These are phyloP conservation scores for Solanum commersonii DNA, from an alignment of 257 asterid species.

Conservation along the genomic window DNA sequence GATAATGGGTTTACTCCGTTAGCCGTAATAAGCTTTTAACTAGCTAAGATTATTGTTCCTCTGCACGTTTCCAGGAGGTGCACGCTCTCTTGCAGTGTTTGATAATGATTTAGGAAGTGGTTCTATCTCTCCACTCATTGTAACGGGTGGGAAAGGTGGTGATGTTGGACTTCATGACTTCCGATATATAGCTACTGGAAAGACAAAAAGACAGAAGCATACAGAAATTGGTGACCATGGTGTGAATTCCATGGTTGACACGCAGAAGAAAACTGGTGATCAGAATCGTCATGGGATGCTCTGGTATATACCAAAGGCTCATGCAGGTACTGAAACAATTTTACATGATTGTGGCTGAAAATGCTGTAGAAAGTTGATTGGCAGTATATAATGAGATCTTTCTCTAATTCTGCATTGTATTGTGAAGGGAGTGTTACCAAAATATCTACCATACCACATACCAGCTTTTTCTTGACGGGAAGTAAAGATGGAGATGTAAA, in stretches of 20 bases:
- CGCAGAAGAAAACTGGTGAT: constrained; percentile 75
- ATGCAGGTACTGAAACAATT: constrained; percentile 54
- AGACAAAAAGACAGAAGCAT: constrained; percentile 77
- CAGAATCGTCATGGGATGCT: constrained; percentile 99
- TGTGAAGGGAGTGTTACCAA: constrained; percentile 77
- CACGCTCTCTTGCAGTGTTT: constrained; percentile 75
- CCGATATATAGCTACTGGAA: constrained; percentile 97
- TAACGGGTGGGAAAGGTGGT: constrained; percentile 92
- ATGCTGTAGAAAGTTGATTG: neutral
- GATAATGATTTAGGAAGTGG: constrained; percentile 95
- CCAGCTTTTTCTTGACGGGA: constrained; percentile 96
- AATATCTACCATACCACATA: constrained; percentile 74
- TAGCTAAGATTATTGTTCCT: neutral
- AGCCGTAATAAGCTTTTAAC: neutral
- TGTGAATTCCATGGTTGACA: constrained; percentile 46
- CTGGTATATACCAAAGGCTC: constrained; percentile 99
- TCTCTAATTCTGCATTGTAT: constrained; percentile 14
- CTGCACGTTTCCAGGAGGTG: constrained; percentile 65
- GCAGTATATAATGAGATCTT: neutral
- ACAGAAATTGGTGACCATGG: constrained; percentile 48
- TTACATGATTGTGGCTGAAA: neutral
- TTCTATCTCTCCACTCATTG: constrained; percentile 82
- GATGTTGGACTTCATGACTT: constrained; percentile 98
- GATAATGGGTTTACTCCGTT: neutral
- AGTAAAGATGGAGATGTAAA: constrained; percentile 99